These are phyloP conservation scores for Parastagonospora nodorum DNA, from an alignment of 2,329 filamentous ascomycete species.

Conservation along the genomic window DNA sequence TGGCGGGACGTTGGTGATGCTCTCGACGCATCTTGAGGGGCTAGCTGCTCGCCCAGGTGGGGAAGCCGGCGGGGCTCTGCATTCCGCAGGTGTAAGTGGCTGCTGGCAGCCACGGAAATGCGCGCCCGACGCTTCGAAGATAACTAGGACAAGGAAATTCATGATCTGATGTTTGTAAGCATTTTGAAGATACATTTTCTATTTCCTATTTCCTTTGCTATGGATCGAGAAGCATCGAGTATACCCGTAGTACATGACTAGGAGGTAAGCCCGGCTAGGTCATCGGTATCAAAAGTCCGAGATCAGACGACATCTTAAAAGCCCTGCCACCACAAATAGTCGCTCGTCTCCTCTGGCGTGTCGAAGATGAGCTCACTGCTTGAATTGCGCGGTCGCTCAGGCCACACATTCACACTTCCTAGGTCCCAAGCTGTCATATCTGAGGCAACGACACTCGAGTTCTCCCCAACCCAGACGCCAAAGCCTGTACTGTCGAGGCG, in stretches of 20 bases:
- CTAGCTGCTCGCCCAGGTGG: conserved; percentile 16
- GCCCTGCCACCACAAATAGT: conserved; percentile 54
- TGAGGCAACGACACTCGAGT: conserved; percentile 43
- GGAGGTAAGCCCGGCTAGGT: not conserved
- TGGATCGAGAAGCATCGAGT: not conserved
- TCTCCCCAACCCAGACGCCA: conserved; percentile 49
- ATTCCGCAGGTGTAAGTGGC: not conserved
- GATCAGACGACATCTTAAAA: conserved; percentile 29
- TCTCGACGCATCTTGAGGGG: conserved; percentile 13
- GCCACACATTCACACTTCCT: conserved; percentile 45
- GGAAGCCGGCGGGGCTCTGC: conserved; percentile 21
- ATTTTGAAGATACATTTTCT: not conserved
- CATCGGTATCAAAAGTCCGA: too few relatives aligned
- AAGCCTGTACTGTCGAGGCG: conserved; percentile 51
- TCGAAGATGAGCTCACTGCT: conserved; percentile 50
- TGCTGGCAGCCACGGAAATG: not conserved
- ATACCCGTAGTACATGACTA: not conserved
- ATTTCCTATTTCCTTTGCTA: not conserved
- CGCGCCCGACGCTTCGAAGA: not conserved
- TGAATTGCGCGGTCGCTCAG: conserved; percentile 48
- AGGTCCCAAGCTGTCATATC: conserved; percentile 49
- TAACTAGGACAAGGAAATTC: not conserved
- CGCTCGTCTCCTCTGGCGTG: conserved; percentile 50
- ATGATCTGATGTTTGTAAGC: not conserved
- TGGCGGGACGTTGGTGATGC: not conserved